Evolutionary conservation across 495 filamentous ascomycete species (phyloP).

Genomic region (Neurospora africana): DNA sequence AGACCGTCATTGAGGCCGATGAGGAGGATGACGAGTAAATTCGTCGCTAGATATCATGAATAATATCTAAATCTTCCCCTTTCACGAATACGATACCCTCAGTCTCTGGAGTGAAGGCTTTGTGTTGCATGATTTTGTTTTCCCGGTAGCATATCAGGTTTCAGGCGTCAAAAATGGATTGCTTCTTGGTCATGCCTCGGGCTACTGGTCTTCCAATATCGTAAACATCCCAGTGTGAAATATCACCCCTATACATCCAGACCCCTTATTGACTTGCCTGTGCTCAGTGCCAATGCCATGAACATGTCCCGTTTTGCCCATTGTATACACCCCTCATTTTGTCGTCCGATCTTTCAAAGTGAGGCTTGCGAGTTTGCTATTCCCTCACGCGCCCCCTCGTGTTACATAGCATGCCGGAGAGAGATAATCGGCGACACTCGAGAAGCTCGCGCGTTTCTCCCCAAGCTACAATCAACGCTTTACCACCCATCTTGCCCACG

Average conservation of each 20-base stretch:
- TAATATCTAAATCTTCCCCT: constrained; percentile 1
- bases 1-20: constrained; percentile 62
- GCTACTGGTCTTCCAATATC: background rate
- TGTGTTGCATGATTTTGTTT: constrained; percentile 19
- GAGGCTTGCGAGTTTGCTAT: background rate
- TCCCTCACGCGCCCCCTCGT: no score
- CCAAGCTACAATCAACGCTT: background rate
- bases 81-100: background rate
- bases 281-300: background rate
- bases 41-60: constrained; percentile 6
- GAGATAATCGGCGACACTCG: background rate
- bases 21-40: constrained; percentile 53
- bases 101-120: constrained; percentile 6
- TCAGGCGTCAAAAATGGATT: constrained; percentile 31
- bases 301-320: background rate
- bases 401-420: background rate
- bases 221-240: background rate
- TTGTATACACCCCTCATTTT: background rate
- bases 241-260: constrained; percentile 26
- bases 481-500: background rate
- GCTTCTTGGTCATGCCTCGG: constrained; percentile 20
- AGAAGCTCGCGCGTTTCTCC: background rate
- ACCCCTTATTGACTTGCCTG: constrained; percentile 38
- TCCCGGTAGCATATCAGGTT: constrained; percentile 26
- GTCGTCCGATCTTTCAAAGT: background rate